Conservation (phyloP, 2,329 filamentous ascomycete species). For the Diaporthe nobilis region DNA sequence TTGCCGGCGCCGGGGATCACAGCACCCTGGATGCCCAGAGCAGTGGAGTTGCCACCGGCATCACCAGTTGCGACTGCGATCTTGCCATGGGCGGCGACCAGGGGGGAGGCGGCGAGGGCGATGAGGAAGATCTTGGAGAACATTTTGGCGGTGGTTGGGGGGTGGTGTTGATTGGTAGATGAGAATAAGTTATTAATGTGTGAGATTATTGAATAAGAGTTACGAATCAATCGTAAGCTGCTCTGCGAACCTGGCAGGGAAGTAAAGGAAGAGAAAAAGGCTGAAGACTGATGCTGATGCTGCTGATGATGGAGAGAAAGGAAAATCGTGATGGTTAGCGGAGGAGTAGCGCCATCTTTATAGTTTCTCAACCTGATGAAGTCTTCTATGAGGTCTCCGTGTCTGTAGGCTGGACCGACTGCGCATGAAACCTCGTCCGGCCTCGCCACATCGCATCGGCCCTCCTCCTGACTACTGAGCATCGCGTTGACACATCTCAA, state of each 20-base stretch:
- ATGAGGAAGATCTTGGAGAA: constrained; percentile 42
- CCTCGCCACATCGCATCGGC: constrained; percentile 6
- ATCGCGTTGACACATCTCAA: not conserved
- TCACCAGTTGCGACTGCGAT: constrained; percentile 49
- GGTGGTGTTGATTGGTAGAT: not conserved
- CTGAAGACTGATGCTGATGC: constrained; percentile 40
- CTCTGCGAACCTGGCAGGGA: constrained; percentile 41
- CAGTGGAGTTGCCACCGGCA: constrained; percentile 56
- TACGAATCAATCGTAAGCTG: constrained; percentile 40
- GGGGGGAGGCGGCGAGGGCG: constrained; percentile 46
- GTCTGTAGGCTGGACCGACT: not conserved
- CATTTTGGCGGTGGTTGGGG: constrained; percentile 23
- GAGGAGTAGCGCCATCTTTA: constrained; percentile 28
- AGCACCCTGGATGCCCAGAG: constrained; percentile 55
- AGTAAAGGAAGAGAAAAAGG: constrained; percentile 17
- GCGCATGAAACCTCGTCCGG: not conserved
- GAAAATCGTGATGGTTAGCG: not conserved
- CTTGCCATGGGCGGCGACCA: constrained; percentile 51
- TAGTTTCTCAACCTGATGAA: constrained; percentile 2
- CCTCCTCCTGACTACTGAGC: not conserved
- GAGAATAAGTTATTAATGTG: constrained; percentile 14
- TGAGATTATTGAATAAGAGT: constrained; percentile 27
- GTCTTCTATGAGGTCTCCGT: not conserved
- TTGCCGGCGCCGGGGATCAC: constrained; percentile 48
- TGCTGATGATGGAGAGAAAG: constrained; percentile 38